A percentile compares a stretch with the other conserved stretches of the same genome.
phyloP scores from a whole-genome alignment of 208 protist species.

The Acanthamoeba sp. region DNA sequence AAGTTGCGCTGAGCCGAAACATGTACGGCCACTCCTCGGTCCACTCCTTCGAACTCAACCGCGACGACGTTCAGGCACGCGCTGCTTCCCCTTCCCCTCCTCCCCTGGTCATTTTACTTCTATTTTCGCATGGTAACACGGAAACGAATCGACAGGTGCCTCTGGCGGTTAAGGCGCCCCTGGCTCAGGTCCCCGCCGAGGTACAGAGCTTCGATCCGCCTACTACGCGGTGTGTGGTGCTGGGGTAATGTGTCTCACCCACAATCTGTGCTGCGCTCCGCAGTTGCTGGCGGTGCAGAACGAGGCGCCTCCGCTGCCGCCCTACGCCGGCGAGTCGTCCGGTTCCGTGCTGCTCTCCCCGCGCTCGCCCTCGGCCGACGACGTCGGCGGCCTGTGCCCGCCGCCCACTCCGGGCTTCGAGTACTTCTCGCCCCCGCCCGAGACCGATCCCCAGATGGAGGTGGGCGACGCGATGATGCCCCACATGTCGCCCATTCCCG shows the following conservation, averaged over 20 bases:
- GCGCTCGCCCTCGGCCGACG: not conserved
- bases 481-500: constrained; percentile 16
- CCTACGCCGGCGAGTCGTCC: not conserved
- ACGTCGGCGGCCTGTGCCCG: not conserved
- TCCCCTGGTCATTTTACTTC: not conserved
- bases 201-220: not conserved
- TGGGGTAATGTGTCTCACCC: no score
- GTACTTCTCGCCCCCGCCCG: not conserved
- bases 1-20: not conserved
- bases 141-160: not conserved
- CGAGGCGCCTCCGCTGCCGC: constrained; percentile 15
- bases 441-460: not conserved
- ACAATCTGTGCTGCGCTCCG: not conserved
- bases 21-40: not conserved
- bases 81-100: not conserved
- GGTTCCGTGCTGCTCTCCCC: not conserved
- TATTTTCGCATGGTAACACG: no score
- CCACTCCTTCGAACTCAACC: not conserved
- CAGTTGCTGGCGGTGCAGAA: constrained; percentile 32
- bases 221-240: not conserved
- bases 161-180: not conserved
- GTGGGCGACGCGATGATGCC: not conserved
- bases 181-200: not conserved
- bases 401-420: not conserved
- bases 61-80: not conserved